Evolutionary conservation across 257 asterid genomes (phyloP), one percentile per base, ranked within the genome.

Genomic region (Capsicum pubescens): DNA sequence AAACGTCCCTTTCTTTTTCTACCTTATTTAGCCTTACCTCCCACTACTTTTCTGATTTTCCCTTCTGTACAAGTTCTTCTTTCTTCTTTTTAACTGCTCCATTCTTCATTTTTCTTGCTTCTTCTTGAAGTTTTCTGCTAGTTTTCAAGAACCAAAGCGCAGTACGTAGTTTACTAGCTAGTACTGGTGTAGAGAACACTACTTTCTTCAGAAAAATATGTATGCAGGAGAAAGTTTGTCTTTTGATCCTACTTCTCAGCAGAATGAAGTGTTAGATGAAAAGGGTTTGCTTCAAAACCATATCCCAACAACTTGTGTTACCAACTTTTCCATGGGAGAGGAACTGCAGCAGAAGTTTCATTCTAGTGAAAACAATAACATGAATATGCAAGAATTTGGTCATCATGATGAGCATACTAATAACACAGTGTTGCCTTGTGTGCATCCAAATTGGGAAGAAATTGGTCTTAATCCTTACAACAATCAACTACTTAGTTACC

Each of bases 321-420:
- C 83, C 63, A 84, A 70, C 21, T 92, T 88, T 74, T 85, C 96
- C 64, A 88, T 90, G 79, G 93, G 89, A 39, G 21, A 92, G 90
- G 95, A 91, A 89, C 85, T 91, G 52, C 98, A 92, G 61, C 91
- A 87, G 56, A 86, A 86, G 52, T 85, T 81, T 54, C 77, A 87
- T 68, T 74, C 81, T 74, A 50, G 36, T 50, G 60, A 13, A 21
- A 69, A 67, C 39, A 63, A 10, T 48, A 82, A 58, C 64, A 63
- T 16, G n/a, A 58, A 50, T 7, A 81, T 86, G 70, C 94, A 82
- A 36, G 92, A 90, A 54, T 84, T 86, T 69, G 88, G 52, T 14
- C 85, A 39, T 14, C 85, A 39, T 39, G 42, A 82, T 8, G 84
- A 83, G 13, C 46, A 26, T 26, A 26, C 71, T 0, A 54, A 79